Percentiles rank a stretch among this genome's conserved stretches.
These are phyloP conservation scores for Geotrichum fermentans DNA, from an alignment of 1,139 yeast species.

Conservation along the genomic window DNA sequence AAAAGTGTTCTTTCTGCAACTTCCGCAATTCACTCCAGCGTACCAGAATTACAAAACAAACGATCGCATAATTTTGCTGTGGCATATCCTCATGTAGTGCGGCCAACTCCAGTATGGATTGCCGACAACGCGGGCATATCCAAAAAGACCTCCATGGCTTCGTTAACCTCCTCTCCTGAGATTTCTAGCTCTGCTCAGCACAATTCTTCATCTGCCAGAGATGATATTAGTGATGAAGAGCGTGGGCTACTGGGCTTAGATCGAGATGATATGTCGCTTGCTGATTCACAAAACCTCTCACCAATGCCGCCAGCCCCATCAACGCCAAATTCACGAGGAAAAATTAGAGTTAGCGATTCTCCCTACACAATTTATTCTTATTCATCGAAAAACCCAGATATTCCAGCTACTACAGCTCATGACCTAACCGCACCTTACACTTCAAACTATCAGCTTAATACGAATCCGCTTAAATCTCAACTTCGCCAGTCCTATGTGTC, in stretches of 20 bases:
- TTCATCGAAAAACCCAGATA: not conserved
- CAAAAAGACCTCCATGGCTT: constrained; percentile 10
- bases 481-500: not conserved
- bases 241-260: not conserved
- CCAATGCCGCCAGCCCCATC: not conserved
- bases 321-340: not conserved
- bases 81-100: constrained; percentile 13
- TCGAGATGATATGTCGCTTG: not conserved
- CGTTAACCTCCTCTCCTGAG: not conserved
- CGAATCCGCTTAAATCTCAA: not conserved
- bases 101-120: constrained; percentile 19
- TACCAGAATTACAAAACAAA: too few species aligned
- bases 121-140: constrained; percentile 12
- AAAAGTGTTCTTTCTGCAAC: too few species aligned
- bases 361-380: not conserved
- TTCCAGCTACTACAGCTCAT: not conserved
- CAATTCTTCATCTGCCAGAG: not conserved
- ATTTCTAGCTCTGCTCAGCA: not conserved
- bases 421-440: not conserved
- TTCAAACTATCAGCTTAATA: not conserved
- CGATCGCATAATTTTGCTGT: too few species aligned
- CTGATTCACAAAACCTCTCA: not conserved
- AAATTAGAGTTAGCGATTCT: not conserved
- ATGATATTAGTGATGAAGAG: not conserved
- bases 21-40: too few species aligned